Conservation (phyloP, 2,329 filamentous ascomycete species). For the Scytalidium sp. region DNA sequence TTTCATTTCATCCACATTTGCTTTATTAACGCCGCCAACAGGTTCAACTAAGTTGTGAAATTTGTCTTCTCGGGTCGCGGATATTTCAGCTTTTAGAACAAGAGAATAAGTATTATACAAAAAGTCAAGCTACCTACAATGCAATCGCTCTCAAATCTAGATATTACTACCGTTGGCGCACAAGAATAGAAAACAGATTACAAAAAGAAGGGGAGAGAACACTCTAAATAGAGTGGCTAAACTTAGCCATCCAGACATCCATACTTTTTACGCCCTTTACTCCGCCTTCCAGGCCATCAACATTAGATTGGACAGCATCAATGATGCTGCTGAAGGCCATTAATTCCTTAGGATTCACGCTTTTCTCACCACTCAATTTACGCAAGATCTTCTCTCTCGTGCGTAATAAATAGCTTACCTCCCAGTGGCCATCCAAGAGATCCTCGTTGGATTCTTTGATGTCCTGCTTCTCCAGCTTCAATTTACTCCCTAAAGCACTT, state of each 20-base stretch:
- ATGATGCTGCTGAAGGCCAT: conserved; percentile 23
- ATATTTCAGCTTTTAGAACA: too few species aligned
- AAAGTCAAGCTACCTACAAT: too few species aligned
- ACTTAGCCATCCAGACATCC: conserved; percentile 37
- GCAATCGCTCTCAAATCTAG: too few species aligned
- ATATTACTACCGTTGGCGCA: too few species aligned
- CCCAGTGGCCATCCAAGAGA: conserved; percentile 46
- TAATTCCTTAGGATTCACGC: conserved; percentile 25
- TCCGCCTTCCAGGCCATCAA: conserved; percentile 18
- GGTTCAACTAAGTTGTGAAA: too few species aligned
- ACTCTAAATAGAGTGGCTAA: too few species aligned
- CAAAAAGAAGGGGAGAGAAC: too few species aligned
- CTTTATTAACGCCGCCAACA: too few species aligned
- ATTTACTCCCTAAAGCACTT: conserved; percentile 27
- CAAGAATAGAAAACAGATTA: too few species aligned
- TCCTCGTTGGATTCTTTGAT: conserved; percentile 33
- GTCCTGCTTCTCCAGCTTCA: conserved; percentile 33
- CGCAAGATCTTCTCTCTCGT: conserved; percentile 25
- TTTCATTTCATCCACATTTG: too few species aligned
- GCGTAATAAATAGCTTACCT: conserved; percentile 32
- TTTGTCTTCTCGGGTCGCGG: too few species aligned
- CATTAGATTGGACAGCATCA: conserved; percentile 13
- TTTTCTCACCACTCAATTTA: conserved; percentile 26
- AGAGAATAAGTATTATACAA: too few species aligned
- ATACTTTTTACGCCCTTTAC: conserved; percentile 33